A percentile compares a stretch with the other conserved stretches of the same genome.
Conservation (phyloP, 2,329 filamentous ascomycete species). For the Scytalidium lignicola region DNA sequence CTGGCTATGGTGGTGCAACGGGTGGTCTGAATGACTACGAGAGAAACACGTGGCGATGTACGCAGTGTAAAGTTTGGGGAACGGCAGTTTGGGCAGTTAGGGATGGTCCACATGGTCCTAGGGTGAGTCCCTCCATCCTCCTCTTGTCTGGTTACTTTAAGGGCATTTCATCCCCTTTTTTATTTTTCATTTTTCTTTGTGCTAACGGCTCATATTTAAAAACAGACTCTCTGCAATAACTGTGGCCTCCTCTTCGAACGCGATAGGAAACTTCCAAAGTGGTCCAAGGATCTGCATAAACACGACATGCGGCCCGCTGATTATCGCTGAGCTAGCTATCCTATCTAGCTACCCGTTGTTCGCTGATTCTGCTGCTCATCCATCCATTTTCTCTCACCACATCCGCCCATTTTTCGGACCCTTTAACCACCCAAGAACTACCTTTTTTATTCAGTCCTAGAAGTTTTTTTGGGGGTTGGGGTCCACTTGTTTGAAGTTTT, state of each 20-base stretch:
- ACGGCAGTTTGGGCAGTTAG: conserved; percentile 91
- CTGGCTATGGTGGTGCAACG: conserved; percentile 48
- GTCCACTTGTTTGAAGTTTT: background rate
- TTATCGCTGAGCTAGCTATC: conserved; percentile 22
- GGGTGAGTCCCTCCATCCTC: conserved; percentile 69
- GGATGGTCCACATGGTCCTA: conserved; percentile 79
- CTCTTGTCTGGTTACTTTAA: conserved; percentile 4
- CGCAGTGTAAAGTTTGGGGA: conserved; percentile 83
- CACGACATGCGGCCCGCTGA: conserved; percentile 22
- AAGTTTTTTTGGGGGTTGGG: too few species aligned
- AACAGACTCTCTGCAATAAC: conserved; percentile 78
- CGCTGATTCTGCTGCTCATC: too few species aligned
- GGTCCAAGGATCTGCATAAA: conserved; percentile 65
- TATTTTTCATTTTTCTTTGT: conserved; percentile 6
- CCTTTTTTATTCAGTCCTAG: too few species aligned
- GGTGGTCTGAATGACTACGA: conserved; percentile 70
- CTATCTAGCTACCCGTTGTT: too few species aligned
- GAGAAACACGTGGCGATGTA: conserved; percentile 78
- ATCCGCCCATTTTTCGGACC: too few species aligned
- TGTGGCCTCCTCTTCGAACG: conserved; percentile 87
- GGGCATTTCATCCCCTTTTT: background rate
- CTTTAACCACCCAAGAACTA: too few species aligned
- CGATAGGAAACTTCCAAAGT: conserved; percentile 75
- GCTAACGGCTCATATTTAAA: background rate
- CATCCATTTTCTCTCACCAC: too few species aligned